phyloP scores from a whole-genome alignment of 306 rosid genomes.

The Prunus kanzakura region DNA sequence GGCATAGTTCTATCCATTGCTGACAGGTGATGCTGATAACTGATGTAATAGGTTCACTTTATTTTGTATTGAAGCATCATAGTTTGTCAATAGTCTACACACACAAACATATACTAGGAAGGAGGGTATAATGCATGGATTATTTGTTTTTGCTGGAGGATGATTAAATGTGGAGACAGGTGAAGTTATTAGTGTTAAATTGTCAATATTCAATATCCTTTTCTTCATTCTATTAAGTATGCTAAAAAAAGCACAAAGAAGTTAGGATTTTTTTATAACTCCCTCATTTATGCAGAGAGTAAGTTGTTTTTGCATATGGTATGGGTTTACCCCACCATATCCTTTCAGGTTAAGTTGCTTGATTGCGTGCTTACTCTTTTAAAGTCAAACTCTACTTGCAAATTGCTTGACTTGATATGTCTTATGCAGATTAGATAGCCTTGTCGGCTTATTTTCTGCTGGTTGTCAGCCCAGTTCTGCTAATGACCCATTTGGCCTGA shows the following conservation, averaged over 20 bases:
- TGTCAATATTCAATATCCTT: neutral
- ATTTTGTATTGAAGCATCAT: neutral
- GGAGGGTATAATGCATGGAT: neutral
- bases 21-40: constrained; percentile 57
- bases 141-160: neutral
- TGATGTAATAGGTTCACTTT: constrained; percentile 12
- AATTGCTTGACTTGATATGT: constrained; percentile 20
- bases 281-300: neutral
- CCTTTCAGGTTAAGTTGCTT: neutral
- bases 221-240: neutral
- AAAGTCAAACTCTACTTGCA: constrained; percentile 7
- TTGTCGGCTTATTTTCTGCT: constrained; percentile 86
- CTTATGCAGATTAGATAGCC: constrained; percentile 84
- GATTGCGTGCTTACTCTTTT: neutral
- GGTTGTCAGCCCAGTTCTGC: constrained; percentile 96
- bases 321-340: neutral
- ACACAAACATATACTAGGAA: neutral
- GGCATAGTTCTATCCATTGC: constrained; percentile 81
- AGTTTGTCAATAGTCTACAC: neutral
- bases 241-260: neutral
- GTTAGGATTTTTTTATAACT: neutral
- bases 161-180: neutral
- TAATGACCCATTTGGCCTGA: constrained; percentile 84
- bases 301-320: neutral
- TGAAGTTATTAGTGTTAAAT: neutral